A percentile compares a stretch with the other conserved stretches of the same genome.
phyloP scores from a whole-genome alignment of 2,329 filamentous ascomycete species.

The Venturia carpophila region DNA sequence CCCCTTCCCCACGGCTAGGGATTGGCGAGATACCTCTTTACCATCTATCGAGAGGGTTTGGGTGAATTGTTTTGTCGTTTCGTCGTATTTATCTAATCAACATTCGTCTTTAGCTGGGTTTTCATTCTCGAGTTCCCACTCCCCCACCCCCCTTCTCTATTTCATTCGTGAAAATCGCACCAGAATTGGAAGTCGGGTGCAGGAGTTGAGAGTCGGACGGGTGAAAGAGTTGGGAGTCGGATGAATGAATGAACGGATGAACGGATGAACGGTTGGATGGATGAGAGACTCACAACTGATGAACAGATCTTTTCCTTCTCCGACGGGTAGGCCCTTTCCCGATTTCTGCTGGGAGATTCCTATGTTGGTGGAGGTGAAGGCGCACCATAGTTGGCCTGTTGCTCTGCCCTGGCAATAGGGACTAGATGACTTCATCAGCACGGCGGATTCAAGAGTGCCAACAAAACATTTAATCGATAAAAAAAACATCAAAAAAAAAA shows the following conservation, averaged over 20 bases:
- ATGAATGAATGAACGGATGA: too few relatives aligned
- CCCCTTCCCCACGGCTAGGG: background rate
- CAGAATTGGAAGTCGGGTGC: too few relatives aligned
- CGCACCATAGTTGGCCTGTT: constrained; percentile 6
- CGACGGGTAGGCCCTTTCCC: background rate
- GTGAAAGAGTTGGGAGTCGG: too few relatives aligned
- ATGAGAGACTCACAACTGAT: background rate
- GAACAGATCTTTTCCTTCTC: background rate
- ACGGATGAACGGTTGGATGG: too few relatives aligned
- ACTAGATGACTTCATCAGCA: background rate
- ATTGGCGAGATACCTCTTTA: background rate
- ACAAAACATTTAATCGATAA: too few relatives aligned
- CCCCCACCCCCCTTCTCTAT: too few relatives aligned
- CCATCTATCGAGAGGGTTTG: constrained; percentile 9
- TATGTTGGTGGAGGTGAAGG: constrained; percentile 9
- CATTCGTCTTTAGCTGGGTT: too few relatives aligned
- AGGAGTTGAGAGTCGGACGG: too few relatives aligned
- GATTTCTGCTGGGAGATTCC: background rate
- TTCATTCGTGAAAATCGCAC: too few relatives aligned
- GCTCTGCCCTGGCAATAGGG: background rate
- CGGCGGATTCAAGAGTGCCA: too few relatives aligned
- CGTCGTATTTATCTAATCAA: constrained; percentile 2
- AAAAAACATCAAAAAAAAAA: too few relatives aligned
- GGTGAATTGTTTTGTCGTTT: constrained; percentile 5
- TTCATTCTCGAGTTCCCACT: too few relatives aligned